Base-by-base conservation (phyloP, 1,284 basidiomycete genomes). In the Leccinum fuscescens region DNA sequence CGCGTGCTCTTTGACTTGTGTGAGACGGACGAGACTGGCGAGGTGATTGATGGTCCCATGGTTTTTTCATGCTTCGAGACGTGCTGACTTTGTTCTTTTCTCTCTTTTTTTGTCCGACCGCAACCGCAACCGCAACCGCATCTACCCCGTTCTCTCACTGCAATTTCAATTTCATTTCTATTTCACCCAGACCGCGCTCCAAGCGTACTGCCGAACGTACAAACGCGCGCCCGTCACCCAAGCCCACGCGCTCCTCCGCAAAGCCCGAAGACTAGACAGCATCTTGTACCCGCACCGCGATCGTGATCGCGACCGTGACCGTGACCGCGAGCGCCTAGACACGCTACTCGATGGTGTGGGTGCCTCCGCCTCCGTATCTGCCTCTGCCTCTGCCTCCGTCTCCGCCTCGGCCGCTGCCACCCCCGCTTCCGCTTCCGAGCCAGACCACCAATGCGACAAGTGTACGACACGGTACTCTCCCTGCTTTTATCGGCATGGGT, bases 131-230 rank as follows among this genome's bases (percentile, higher is more conserved):
- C n/a, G n/a, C n/a, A n/a, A n/a, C n/a, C n/a, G n/a, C n/a, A n/a
- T n/a, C n/a, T n/a, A n/a, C n/a, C n/a, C n/a, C 15, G 15, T 39
- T 39, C n/a, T 44, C 9, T 42, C 39, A n/a, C 14, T 35, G 35
- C 14, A 42, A 55, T 31, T 15, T 22, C 20, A 22, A 22, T 22
- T 48, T 15, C 24, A 14, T 15, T 22, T 39, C 3, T 0, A 35
- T 49, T 15, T 24, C 48, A 27, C 8, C 31, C 50, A 95, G 90
- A 93, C 91, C 22, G 90, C 93, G 1, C 80, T 97, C 20, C 93
- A 96, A 76, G 83, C 92, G 14, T 97, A 92, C 73, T 89, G 88
- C 46, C 82, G 82, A 57, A 82, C 85, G 8, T 96, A 96, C 79
- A 96, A 96, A 76, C 87, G 89, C 67, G 88, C 90, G 1, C 79